phyloP scores from a whole-genome alignment of 1,284 basidiomycete species.

The Agroathelia rolfsii region DNA sequence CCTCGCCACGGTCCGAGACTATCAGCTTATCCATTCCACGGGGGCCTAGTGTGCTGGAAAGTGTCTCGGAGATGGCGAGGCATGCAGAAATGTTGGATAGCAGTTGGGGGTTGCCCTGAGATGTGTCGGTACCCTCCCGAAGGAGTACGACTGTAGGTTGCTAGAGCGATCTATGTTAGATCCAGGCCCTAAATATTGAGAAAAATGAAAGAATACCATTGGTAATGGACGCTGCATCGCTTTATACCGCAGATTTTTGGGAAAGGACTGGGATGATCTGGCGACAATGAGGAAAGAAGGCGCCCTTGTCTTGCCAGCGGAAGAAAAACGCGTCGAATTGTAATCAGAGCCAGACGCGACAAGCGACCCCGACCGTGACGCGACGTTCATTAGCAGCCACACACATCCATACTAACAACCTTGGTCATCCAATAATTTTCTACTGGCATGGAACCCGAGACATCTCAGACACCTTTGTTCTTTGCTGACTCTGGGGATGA shows the following conservation, averaged over 20 bases:
- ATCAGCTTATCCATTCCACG: constrained; percentile 99
- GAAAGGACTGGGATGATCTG: too few species aligned
- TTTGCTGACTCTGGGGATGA: constrained; percentile 29
- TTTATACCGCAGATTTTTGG: too few species aligned
- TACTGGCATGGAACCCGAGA: too few species aligned
- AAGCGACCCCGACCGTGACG: neutral
- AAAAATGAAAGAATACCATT: too few species aligned
- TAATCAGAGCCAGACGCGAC: constrained; percentile 1
- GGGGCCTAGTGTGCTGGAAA: constrained; percentile 94
- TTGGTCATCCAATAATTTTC: neutral
- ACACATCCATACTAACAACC: neutral
- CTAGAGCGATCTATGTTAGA: too few species aligned
- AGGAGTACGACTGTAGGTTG: constrained; percentile 94
- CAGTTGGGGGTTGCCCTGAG: constrained; percentile 90
- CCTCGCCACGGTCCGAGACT: constrained; percentile 84
- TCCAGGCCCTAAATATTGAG: constrained; percentile 8
- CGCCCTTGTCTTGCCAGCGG: constrained; percentile 44
- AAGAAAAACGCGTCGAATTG: constrained; percentile 24
- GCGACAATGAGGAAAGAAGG: constrained; percentile 1
- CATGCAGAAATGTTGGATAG: constrained; percentile 96
- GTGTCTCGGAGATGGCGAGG: constrained; percentile 81
- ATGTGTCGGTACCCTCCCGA: constrained; percentile 92
- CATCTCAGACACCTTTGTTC: constrained; percentile 23
- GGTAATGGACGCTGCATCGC: too few species aligned
- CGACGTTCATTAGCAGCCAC: constrained; percentile 5